Percentiles rank a stretch among this genome's conserved stretches.
Evolutionary conservation across 805 yeast species (phyloP).

Genomic region (Cyberlindnera misumaiensis): DNA sequence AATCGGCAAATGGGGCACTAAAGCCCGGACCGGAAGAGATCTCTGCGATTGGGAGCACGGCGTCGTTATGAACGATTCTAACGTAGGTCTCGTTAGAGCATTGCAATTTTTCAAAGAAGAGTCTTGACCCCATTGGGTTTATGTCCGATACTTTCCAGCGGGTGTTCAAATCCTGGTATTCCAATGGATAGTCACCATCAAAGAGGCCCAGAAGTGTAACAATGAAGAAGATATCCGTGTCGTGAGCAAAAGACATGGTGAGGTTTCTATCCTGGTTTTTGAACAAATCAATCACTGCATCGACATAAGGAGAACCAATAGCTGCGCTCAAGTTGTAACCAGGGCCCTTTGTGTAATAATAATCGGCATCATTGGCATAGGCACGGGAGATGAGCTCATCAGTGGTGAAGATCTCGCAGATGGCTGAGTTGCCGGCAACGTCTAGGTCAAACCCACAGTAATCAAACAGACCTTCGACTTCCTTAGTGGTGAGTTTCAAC

Average conservation of each 20-base stretch:
- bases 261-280: slow-evolving; percentile 33
- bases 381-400: slow-evolving; percentile 40
- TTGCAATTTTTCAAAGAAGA: slow-evolving; percentile 37
- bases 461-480: slow-evolving; percentile 34
- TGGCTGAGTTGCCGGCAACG: slow-evolving; percentile 29
- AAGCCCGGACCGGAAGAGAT: slow-evolving; percentile 44
- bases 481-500: slow-evolving; percentile 31
- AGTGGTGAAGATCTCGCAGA: slow-evolving; percentile 36
- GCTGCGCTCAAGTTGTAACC: slow-evolving; percentile 34
- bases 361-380: slow-evolving; percentile 34
- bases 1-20: slow-evolving; percentile 29
- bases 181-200: slow-evolving; percentile 26
- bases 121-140: slow-evolving; percentile 49
- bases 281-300: slow-evolving; percentile 40
- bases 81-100: slow-evolving; percentile 33
- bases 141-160: slow-evolving; percentile 40
- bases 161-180: slow-evolving; percentile 36
- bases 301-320: slow-evolving; percentile 39
- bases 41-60: slow-evolving; percentile 37
- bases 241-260: slow-evolving; percentile 46
- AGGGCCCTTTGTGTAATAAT: slow-evolving; percentile 42
- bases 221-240: slow-evolving; percentile 46
- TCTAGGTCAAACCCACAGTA: slow-evolving; percentile 47
- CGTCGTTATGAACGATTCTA: slow-evolving; percentile 40
- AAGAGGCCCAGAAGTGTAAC: slow-evolving; percentile 43